Percentiles rank a stretch among this genome's conserved stretches.
These are phyloP conservation scores for Colletotrichum nymphaeae DNA, from an alignment of 2,329 filamentous ascomycete species.

Conservation along the genomic window DNA sequence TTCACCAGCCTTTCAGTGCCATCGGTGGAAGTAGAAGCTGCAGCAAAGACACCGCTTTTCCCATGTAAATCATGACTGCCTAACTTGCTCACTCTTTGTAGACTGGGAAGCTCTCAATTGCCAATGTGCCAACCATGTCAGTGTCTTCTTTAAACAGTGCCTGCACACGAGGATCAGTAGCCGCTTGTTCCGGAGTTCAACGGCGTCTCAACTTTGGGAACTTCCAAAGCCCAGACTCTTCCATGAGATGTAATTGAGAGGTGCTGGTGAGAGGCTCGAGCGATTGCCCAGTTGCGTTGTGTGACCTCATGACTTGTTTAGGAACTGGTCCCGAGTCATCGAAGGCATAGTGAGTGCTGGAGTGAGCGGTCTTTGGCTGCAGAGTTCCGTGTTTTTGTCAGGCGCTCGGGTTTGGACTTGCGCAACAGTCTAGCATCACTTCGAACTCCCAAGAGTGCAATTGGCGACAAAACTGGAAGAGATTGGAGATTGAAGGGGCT, in stretches of 20 bases:
- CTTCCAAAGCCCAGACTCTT: neutral
- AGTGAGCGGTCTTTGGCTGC: conserved; percentile 4
- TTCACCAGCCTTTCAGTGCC: no score
- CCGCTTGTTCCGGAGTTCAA: neutral
- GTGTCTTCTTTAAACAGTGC: neutral
- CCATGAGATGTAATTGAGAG: neutral
- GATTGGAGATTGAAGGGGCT: neutral
- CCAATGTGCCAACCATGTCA: neutral
- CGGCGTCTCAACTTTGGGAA: neutral
- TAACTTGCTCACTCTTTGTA: neutral
- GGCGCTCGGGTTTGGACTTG: conserved; percentile 18
- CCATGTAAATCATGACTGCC: neutral
- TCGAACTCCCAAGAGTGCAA: neutral
- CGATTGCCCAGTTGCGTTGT: neutral
- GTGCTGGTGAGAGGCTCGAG: neutral
- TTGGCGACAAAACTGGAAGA: no score
- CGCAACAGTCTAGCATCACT: conserved; percentile 2
- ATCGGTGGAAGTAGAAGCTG: neutral
- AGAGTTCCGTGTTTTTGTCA: conserved; percentile 27
- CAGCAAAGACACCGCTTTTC: neutral
- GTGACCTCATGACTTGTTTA: conserved; percentile 3
- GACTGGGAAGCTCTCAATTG: neutral
- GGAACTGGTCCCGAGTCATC: neutral
- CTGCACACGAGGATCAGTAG: neutral
- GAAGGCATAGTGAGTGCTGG: conserved; percentile 14